Base-by-base conservation (phyloP, 495 filamentous ascomycete genomes). In the Neurospora discreta region DNA sequence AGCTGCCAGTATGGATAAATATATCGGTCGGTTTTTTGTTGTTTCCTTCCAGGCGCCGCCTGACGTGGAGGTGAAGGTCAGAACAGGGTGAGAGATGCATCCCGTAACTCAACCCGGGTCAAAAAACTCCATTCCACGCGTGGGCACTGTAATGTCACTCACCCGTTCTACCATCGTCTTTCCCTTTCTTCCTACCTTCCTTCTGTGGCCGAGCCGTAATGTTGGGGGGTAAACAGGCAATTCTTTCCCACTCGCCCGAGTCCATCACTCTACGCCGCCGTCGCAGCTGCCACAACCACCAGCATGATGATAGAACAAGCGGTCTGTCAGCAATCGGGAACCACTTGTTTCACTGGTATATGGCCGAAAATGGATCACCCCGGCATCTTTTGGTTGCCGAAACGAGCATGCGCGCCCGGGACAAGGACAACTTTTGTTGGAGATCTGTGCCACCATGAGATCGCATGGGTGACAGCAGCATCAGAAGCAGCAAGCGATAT, bases 391-490 rank as follows among this genome's bases (percentile, higher is more conserved):
- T 44, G 42, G 42, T 26, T 65, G 26, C 26, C 52, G 52, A 65
- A 26, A 65, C 52, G 52, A 65, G 30, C n/a, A 20, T 60, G 16
- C 18, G 26, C 52, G 26, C 26, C 46, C 52, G 52, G 52, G 52
- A 65, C 52, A 36, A 58, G 20, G 52, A 65, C 26, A 65, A 5
- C 13, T 18, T 26, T 65, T 33, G 26, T 33, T 68, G 70, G 70
- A 74, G 73, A 74, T 74, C 73, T 74, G 73, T 74, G 41, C 70
- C 20, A 74, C 73, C 42, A 71, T 70, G 70, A 46, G 52, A 60
- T 65, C 26, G 70, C 70, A 40, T 68, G 73, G 70, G 70, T 74
- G 73, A 71, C 70, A 71, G 67, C 73, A 74, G 73, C 52, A 26
- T 65, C 52, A 65, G 15, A 16, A 33, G 46, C 46, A 23, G 46